Base-by-base conservation (phyloP, 169 alveolate species). In the Cryptosporidium sp. region DNA sequence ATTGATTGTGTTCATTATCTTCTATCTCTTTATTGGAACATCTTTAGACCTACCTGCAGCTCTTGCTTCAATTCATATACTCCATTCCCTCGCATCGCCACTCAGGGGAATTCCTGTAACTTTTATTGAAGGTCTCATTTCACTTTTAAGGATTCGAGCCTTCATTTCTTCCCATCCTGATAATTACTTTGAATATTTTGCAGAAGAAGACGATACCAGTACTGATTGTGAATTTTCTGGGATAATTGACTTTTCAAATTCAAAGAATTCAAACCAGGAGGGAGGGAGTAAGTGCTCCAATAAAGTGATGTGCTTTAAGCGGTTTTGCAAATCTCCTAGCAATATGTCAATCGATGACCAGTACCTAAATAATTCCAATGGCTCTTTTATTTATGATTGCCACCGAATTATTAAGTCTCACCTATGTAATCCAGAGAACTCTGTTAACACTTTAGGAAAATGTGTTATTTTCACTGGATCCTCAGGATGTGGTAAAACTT, bases 41-140 rank as follows among this genome's bases (percentile, higher is more conserved):
- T 41, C 73, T 8, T 50, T 80, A 29, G 39, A 65, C 21, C 58
- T 80, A 6, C 35, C 89, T 14, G 43, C 89, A 7, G 74, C 74
- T 21, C 70, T 80, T 23, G 59, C 89, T n/a, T 80, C 89, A 7
- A 80, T 80, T 26, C 89, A 80, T 48, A 80, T 80, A 26, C 69
- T 80, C 41, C 89, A 80, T 16, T 80, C 89, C 8, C 74, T 80
- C 12, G 23, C 89, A n/a, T 62, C 89, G 26, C 89, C 89, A 18
- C 52, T 80, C 14, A 59, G 89, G 26, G 89, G 89, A 45, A 62
- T 80, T 33, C 89, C 89, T n/a, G 89, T 80, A 6, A 80, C 80
- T 10, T 80, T 80, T 62, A 65, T 80, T 33, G 89, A 80, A 48
- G 89, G 89, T n/a, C 51, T 80, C 10, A 80, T 80, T 14, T 80